Conservation (phyloP, 2,329 filamentous ascomycete species). For the Verticillium longisporum region DNA sequence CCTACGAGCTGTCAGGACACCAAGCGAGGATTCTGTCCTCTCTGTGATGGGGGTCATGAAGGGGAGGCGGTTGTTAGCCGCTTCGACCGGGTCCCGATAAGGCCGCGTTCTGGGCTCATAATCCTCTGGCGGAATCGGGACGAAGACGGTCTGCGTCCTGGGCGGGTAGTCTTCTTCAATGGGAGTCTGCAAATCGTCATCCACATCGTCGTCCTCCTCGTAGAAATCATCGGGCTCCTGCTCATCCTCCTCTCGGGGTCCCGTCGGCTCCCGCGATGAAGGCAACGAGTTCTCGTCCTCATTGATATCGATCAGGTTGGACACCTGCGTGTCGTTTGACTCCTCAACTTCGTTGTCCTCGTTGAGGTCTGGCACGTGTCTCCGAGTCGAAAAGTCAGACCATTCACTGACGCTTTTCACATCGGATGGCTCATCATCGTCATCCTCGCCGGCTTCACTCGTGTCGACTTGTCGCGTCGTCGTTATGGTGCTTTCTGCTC, state of each 20-base stretch:
- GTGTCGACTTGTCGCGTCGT: conserved; percentile 61
- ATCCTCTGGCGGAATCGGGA: conserved; percentile 78
- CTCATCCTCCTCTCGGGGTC: conserved; percentile 20
- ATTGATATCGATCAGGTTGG: conserved; percentile 31
- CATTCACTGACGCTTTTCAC: conserved; percentile 69
- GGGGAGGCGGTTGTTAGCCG: conserved; percentile 84
- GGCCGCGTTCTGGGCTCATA: conserved; percentile 73
- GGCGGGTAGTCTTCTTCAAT: conserved; percentile 33
- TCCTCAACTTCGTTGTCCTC: conserved; percentile 19
- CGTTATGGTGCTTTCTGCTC: conserved; percentile 75
- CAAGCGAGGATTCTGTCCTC: conserved; percentile 82
- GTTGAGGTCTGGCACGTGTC: conserved; percentile 53
- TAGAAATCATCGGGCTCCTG: conserved; percentile 19
- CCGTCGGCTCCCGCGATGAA: conserved; percentile 20
- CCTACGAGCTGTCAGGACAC: conserved; percentile 11
- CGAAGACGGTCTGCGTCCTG: conserved; percentile 58
- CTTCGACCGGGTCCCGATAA: conserved; percentile 71
- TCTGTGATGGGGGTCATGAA: conserved; percentile 99
- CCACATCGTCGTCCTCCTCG: conserved; percentile 23
- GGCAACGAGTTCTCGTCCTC: conserved; percentile 20
- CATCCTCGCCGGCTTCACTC: conserved; percentile 34
- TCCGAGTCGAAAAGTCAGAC: conserved; percentile 78
- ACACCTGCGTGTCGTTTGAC: conserved; percentile 29
- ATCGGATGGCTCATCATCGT: conserved; percentile 48
- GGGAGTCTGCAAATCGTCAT: not conserved